A percentile compares a stretch with the other conserved stretches of the same genome.
These are phyloP conservation scores for Aspergillus quadrilineatus DNA, from an alignment of 2,329 filamentous ascomycete genomes.

Conservation along the genomic window DNA sequence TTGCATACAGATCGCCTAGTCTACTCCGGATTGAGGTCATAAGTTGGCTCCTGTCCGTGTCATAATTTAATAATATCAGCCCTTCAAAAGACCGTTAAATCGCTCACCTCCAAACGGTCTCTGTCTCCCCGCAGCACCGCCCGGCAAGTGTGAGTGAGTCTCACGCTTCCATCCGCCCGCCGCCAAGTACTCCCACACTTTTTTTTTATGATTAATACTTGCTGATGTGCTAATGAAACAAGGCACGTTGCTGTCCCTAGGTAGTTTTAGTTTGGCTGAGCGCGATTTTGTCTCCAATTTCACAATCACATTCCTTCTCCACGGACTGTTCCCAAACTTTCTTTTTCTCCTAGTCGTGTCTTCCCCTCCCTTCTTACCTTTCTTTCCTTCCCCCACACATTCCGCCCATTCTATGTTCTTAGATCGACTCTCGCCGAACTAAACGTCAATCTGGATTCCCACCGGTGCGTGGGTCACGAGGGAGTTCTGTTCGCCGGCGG, in stretches of 20 bases:
- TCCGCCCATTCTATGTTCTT: conserved; percentile 20
- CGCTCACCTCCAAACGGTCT: background rate
- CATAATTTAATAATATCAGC: background rate
- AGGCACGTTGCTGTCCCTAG: background rate
- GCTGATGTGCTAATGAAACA: conserved; percentile 1
- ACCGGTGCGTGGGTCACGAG: conserved; percentile 14
- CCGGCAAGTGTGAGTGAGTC: conserved; percentile 5
- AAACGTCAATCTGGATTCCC: conserved; percentile 19
- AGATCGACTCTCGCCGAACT: conserved; percentile 15
- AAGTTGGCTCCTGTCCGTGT: background rate
- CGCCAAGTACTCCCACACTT: conserved; percentile 1
- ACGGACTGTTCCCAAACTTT: conserved; percentile 1
- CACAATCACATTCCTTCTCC: background rate
- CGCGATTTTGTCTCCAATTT: conserved; percentile 11
- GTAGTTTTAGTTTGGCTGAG: background rate
- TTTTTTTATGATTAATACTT: background rate
- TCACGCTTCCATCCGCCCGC: conserved; percentile 12
- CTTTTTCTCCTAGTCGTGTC: conserved; percentile 1
- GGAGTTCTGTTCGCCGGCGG: conserved; percentile 12
- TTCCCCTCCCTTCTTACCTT: background rate
- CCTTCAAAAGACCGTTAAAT: background rate
- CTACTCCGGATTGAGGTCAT: background rate
- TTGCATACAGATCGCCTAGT: background rate
- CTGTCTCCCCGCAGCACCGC: conserved; percentile 12
- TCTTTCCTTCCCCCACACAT: conserved; percentile 2